Evolutionary conservation across 176 grass and related monocot species (phyloP).

Genomic region (Miscanthus lutarioriparius): DNA sequence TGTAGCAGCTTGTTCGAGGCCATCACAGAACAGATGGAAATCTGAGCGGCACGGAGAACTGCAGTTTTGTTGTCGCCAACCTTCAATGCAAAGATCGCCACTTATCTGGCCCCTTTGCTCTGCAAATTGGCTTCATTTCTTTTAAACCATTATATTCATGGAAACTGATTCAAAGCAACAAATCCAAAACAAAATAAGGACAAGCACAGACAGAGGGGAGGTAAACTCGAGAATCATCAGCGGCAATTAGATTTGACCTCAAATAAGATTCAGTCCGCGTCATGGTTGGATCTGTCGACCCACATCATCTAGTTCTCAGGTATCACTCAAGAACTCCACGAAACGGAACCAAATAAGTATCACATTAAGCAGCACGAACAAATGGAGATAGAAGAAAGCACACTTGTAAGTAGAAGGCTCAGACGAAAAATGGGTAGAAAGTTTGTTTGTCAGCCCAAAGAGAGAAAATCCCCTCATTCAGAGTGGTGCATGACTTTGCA

Average conservation of each 20-base stretch:
- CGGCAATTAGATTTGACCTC: conserved; percentile 45
- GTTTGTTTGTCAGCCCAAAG: conserved; percentile 48
- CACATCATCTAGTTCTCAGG: conserved; percentile 39
- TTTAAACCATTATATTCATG: background rate
- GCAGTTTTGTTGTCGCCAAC: conserved; percentile 52
- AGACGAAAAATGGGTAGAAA: conserved; percentile 50
- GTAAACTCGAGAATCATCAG: conserved; percentile 37
- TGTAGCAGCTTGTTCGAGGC: conserved; percentile 74
- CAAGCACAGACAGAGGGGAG: background rate
- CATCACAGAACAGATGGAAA: conserved; percentile 45
- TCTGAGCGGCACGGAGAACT: conserved; percentile 69
- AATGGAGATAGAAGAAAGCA: too few species aligned
- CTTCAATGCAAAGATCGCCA: conserved; percentile 71
- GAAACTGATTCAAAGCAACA: background rate
- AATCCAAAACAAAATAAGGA: background rate
- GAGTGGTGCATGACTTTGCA: conserved; percentile 64
- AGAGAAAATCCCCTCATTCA: conserved; percentile 8
- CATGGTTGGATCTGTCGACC: conserved; percentile 33
- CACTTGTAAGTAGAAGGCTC: background rate
- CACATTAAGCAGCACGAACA: background rate
- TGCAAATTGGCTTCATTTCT: conserved; percentile 53
- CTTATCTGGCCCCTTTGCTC: conserved; percentile 44
- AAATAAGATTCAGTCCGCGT: conserved; percentile 55
- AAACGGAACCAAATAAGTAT: too few species aligned
- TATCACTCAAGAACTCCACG: background rate